phyloP scores from a whole-genome alignment of 768 basidiomycete species.

The Chalciporus sphaerocephalus region DNA sequence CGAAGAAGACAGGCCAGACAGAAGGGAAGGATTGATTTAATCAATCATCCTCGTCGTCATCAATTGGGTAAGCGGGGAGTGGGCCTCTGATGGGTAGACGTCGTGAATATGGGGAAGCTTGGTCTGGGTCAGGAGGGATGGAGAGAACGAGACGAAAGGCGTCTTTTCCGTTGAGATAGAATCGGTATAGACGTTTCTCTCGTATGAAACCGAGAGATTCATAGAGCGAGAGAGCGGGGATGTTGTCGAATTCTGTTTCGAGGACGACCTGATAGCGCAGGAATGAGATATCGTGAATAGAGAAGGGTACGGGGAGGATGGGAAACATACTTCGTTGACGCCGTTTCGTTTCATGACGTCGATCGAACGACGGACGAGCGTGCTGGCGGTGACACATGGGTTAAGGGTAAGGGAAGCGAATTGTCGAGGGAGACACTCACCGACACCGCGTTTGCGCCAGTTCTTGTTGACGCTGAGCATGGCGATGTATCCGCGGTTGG shows the following conservation, averaged over 20 bases:
- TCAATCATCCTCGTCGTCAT: slow-evolving; percentile 27
- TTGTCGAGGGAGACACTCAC: slow-evolving; percentile 43
- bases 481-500: slow-evolving; percentile 93
- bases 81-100: slow-evolving; percentile 14
- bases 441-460: slow-evolving; percentile 89
- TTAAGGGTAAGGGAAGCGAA: slow-evolving; percentile 2
- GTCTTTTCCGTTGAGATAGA: slow-evolving; percentile 97
- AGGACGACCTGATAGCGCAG: slow-evolving; percentile 65
- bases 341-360: slow-evolving; percentile 78
- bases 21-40: neutral
- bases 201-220: slow-evolving; percentile 91
- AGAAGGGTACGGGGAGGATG: neutral
- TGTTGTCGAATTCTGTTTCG: slow-evolving; percentile 95
- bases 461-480: slow-evolving; percentile 88
- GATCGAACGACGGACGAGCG: slow-evolving; percentile 79
- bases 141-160: slow-evolving; percentile 80
- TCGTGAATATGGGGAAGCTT: slow-evolving; percentile 9
- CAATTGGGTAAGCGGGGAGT: slow-evolving; percentile 20
- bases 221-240: slow-evolving; percentile 82
- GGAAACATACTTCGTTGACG: slow-evolving; percentile 73
- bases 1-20: neutral
- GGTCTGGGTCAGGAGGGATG: slow-evolving; percentile 39
- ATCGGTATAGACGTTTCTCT: slow-evolving; percentile 90
- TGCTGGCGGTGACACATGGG: slow-evolving; percentile 54
- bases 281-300: neutral